These are phyloP conservation scores for Calocera cornea DNA, from an alignment of 768 basidiomycete genomes.

Conservation along the genomic window DNA sequence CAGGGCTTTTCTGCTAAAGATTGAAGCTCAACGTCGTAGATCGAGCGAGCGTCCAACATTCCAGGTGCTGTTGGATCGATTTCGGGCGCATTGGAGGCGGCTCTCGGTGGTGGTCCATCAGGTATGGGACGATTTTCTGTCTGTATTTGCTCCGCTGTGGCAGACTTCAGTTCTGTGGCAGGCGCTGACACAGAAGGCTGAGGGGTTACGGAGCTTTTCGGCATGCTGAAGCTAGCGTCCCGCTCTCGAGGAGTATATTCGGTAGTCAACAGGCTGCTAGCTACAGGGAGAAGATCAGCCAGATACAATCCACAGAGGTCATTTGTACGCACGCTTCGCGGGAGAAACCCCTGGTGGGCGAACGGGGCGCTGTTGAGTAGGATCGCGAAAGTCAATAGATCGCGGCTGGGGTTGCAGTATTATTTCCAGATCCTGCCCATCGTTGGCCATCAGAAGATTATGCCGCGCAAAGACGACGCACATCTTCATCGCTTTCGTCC, in stretches of 20 bases:
- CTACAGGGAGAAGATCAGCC: background rate
- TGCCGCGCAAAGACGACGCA: slow-evolving; percentile 18
- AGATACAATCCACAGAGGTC: background rate
- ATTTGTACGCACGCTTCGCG: slow-evolving; percentile 10
- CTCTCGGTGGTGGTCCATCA: slow-evolving; percentile 49
- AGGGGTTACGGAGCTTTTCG: background rate
- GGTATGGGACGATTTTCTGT: slow-evolving; percentile 49
- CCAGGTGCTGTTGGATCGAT: slow-evolving; percentile 59
- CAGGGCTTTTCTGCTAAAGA: slow-evolving; percentile 74
- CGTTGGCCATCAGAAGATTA: slow-evolving; percentile 2
- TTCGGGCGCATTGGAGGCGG: slow-evolving; percentile 37
- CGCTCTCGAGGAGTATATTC: slow-evolving; percentile 19
- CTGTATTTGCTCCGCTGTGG: slow-evolving; percentile 31
- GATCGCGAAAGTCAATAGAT: slow-evolving; percentile 54
- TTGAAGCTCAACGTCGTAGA: slow-evolving; percentile 71
- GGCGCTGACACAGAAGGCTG: background rate
- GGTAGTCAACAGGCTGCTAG: slow-evolving; percentile 13
- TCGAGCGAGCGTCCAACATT: slow-evolving; percentile 56
- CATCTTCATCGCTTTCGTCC: slow-evolving; percentile 35
- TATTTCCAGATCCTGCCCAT: slow-evolving; percentile 66
- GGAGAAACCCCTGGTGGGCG: slow-evolving; percentile 20
- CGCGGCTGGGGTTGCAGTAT: slow-evolving; percentile 70
- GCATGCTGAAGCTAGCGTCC: slow-evolving; percentile 6
- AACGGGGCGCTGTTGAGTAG: slow-evolving; percentile 28
- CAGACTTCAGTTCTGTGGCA: slow-evolving; percentile 32